Base-by-base conservation (phyloP, 306 rosid genomes). In the Cajanus cajan region DNA sequence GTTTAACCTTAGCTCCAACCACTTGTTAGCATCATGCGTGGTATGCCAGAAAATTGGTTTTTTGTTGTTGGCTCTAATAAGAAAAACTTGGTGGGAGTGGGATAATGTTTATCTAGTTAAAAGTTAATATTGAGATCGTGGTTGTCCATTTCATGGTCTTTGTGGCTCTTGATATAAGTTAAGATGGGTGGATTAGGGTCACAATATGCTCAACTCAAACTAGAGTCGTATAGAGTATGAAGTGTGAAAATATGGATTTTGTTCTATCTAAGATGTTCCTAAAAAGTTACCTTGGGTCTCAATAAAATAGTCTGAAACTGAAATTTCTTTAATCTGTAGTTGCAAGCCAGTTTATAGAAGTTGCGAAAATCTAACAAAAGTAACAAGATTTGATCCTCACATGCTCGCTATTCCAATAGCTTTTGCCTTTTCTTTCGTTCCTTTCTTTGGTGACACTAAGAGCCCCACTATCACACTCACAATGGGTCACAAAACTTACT, bases 71-170 rank as follows among this genome's bases (percentile, higher is more conserved):
- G 24, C 71, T 72, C 48, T 37, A 9, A 37, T 0, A 47, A 47
- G 75, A 57, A 51, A 44, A 71, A 45, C 7, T 0, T 24, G 37
- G 36, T 33, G 33, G 37, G 36, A 22, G 15, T 54, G 47, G 55
- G 74, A 67, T 75, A 61, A 45, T 73, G 83, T 52, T 52, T 68
- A 81, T 83, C 75, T 64, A 54, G 45, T 54, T 67, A 31, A 44
- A 36, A 80, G 39, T 61, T 37, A 74, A 55, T 77, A 68, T 86
- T 77, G 19, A 11, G 10, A 41, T 71, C 0, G 84, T 86, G 85
- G 63, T 70, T 74, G 82, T 84, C 78, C 33, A 61, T 64, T 81
- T 78, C 84, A 36, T 86, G 40, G 36, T 71, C 74, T 77, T 43
- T 68, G 41, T 67, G 31, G 61, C 40, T 58, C 74, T 72, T 12